A percentile compares a stretch with the other conserved stretches of the same genome.
These are phyloP conservation scores for Naganishia kalamii DNA, from an alignment of 768 basidiomycete genomes.

Conservation along the genomic window DNA sequence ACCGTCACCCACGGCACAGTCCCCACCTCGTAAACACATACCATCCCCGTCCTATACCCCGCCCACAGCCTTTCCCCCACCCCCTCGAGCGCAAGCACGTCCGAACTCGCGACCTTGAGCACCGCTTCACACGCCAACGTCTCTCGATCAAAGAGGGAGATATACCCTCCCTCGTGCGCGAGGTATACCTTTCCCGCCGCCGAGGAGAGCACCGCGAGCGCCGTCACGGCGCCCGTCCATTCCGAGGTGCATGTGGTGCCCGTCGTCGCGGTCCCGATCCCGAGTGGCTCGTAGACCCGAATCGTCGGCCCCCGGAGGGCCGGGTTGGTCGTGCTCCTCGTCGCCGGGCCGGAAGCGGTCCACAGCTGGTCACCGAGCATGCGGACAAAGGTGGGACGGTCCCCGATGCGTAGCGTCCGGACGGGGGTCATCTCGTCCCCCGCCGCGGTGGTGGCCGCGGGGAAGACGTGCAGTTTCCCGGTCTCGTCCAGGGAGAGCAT, in stretches of 20 bases:
- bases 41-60: constrained; percentile 72
- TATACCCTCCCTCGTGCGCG: constrained; percentile 83
- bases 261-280: constrained; percentile 37
- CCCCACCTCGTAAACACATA: constrained; percentile 66
- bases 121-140: constrained; percentile 59
- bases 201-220: constrained; percentile 67
- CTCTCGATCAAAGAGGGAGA: constrained; percentile 70
- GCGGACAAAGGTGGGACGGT: constrained; percentile 74
- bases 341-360: constrained; percentile 56
- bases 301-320: constrained; percentile 61
- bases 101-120: constrained; percentile 70
- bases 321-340: constrained; percentile 35
- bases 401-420: constrained; percentile 56
- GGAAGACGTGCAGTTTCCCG: constrained; percentile 74
- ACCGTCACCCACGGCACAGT: constrained; percentile 75
- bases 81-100: constrained; percentile 76
- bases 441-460: constrained; percentile 1
- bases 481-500: constrained; percentile 80
- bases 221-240: constrained; percentile 70
- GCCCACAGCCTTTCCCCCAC: constrained; percentile 81
- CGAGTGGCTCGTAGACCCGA: constrained; percentile 64
- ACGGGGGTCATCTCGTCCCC: constrained; percentile 46
- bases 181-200: constrained; percentile 66
- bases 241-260: constrained; percentile 58
- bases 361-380: constrained; percentile 71